These are phyloP conservation scores for Chionographis japonica DNA, from an alignment of 106 monocot genomes.

Conservation along the genomic window DNA sequence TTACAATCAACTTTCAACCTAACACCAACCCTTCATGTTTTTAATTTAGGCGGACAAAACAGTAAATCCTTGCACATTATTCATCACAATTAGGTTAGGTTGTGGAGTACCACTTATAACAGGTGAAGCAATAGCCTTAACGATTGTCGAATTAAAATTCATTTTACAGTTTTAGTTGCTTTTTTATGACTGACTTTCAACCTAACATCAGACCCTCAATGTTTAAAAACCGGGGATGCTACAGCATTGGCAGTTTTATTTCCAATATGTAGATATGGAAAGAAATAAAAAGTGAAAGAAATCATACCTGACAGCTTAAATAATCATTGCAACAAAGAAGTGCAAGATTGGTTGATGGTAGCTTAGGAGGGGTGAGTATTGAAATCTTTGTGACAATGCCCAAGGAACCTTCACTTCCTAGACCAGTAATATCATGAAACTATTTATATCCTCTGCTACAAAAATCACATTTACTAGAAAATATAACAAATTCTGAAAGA, in stretches of 20 bases:
- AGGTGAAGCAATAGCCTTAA: too few relatives aligned
- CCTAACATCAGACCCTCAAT: too few relatives aligned
- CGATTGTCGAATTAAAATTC: too few relatives aligned
- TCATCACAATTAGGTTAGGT: too few relatives aligned
- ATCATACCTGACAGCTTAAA: slow-evolving; percentile 76
- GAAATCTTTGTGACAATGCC: slow-evolving; percentile 91
- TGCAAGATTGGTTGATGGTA: slow-evolving; percentile 73
- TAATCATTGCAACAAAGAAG: slow-evolving; percentile 91
- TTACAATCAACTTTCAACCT: too few relatives aligned
- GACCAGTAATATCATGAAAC: slow-evolving; percentile 5
- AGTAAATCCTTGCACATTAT: too few relatives aligned
- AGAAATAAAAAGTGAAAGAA: neutral
- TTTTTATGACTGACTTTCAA: too few relatives aligned
- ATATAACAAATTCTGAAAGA: neutral
- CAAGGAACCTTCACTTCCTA: slow-evolving; percentile 98
- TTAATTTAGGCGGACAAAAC: too few relatives aligned
- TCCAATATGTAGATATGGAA: neutral
- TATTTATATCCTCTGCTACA: neutral
- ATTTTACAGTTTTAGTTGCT: too few relatives aligned
- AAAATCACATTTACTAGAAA: neutral
- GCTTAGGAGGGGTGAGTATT: slow-evolving; percentile 72
- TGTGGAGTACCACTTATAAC: too few relatives aligned
- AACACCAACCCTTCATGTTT: too few relatives aligned
- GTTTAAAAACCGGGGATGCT: too few relatives aligned
- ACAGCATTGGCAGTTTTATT: neutral